A percentile compares a stretch with the other conserved stretches of the same genome.
phyloP scores from a whole-genome alignment of 1,139 yeast species.

The Candida tunisiensis region DNA sequence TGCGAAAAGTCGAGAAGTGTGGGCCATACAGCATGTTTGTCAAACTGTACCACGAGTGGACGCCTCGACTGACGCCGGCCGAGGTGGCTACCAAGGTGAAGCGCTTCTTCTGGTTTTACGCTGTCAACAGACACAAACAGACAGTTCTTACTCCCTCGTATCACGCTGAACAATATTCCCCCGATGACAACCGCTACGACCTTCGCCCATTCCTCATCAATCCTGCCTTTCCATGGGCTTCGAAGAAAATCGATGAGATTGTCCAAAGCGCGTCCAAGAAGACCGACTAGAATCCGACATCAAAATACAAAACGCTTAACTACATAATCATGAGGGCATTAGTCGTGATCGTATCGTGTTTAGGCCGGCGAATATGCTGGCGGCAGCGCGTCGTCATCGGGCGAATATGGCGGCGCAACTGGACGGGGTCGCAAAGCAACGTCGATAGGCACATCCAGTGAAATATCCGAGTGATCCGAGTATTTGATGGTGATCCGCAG shows the following conservation, averaged over 20 bases:
- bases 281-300: too few species aligned
- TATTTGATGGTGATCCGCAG: too few species aligned
- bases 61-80: constrained; percentile 63
- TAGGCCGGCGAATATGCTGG: too few species aligned
- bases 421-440: too few species aligned
- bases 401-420: too few species aligned
- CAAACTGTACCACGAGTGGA: constrained; percentile 84
- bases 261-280: too few species aligned
- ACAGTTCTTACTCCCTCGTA: constrained; percentile 93
- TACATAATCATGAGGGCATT: too few species aligned
- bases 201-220: constrained; percentile 83
- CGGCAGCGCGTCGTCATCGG: too few species aligned
- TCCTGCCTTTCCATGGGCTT: constrained; percentile 86
- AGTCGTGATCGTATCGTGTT: too few species aligned
- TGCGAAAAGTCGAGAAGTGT: constrained; percentile 83
- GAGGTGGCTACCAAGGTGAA: constrained; percentile 88
- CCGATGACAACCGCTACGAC: constrained; percentile 94
- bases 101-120: constrained; percentile 80
- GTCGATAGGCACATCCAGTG: too few species aligned
- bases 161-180: constrained; percentile 95
- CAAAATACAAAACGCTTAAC: too few species aligned
- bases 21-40: constrained; percentile 94
- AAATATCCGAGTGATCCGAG: too few species aligned
- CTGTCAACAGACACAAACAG: constrained; percentile 91
- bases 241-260: constrained; percentile 68